Conservation (phyloP, 495 filamentous ascomycete species). For the Entonaema liquescens region DNA sequence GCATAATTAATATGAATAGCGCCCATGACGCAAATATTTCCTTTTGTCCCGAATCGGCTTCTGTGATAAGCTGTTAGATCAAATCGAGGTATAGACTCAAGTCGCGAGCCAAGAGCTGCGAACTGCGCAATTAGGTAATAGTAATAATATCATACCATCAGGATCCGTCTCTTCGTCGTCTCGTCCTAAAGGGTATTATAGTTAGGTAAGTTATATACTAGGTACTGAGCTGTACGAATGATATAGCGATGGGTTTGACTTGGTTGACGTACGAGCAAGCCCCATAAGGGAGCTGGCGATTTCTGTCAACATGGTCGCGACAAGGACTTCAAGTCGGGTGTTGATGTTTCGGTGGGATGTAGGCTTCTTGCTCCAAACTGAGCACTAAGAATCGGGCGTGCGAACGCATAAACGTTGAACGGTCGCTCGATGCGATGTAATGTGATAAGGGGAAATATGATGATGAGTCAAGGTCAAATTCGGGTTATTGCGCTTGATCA, state of each 20-base stretch:
- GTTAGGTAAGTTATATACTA: slow-evolving; percentile 34
- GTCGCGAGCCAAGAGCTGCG: slow-evolving; percentile 2
- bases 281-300: slow-evolving; percentile 51
- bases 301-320: slow-evolving; percentile 47
- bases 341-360: slow-evolving; percentile 21
- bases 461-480: slow-evolving; percentile 1
- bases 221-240: not conserved
- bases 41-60: slow-evolving; percentile 66
- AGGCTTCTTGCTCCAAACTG: slow-evolving; percentile 36
- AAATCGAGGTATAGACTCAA: slow-evolving; percentile 5
- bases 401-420: slow-evolving; percentile 36
- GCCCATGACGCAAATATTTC: slow-evolving; percentile 96
- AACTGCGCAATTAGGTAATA: slow-evolving; percentile 15
- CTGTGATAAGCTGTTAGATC: slow-evolving; percentile 48
- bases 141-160: slow-evolving; percentile 52
- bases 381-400: slow-evolving; percentile 36
- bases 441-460: not conserved
- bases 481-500: slow-evolving; percentile 23
- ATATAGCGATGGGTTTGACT: not conserved
- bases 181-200: slow-evolving; percentile 50
- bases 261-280: slow-evolving; percentile 52
- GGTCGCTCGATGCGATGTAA: not conserved
- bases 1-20: slow-evolving; percentile 91
- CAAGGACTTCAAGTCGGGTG: slow-evolving; percentile 27
- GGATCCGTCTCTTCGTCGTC: slow-evolving; percentile 59